These are phyloP conservation scores for Pseudocercospora pini-densiflorae DNA, from an alignment of 2,329 filamentous ascomycete genomes.

Conservation along the genomic window DNA sequence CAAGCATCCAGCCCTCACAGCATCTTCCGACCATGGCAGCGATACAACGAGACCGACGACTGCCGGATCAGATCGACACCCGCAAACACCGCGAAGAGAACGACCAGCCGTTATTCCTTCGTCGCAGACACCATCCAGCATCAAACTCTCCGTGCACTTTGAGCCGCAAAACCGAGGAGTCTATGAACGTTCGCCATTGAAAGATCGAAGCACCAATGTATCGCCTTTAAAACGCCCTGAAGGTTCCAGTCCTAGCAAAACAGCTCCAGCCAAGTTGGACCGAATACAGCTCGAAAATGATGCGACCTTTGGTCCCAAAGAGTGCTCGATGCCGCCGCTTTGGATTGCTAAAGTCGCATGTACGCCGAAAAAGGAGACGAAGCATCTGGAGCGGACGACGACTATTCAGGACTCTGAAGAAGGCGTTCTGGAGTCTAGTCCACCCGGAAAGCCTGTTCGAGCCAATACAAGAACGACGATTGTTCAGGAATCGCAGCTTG, in stretches of 20 bases:
- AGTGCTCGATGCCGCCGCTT: not conserved
- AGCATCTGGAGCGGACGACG: constrained; percentile 8
- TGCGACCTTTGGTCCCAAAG: not conserved
- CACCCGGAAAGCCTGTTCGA: not conserved
- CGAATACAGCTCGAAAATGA: not conserved
- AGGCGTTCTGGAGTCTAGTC: constrained; percentile 13
- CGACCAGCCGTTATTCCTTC: constrained; percentile 23
- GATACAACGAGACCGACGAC: constrained; percentile 23
- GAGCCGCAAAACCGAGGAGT: not conserved
- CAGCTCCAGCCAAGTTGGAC: not conserved
- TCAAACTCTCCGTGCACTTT: constrained; percentile 16
- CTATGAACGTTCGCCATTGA: constrained; percentile 24
- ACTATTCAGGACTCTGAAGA: constrained; percentile 26
- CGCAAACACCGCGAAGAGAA: constrained; percentile 20
- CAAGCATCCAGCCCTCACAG: not conserved
- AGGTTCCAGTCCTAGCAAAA: not conserved
- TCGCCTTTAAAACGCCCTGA: not conserved
- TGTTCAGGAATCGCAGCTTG: constrained; percentile 15
- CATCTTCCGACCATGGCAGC: constrained; percentile 11
- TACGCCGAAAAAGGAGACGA: constrained; percentile 18
- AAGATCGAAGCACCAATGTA: constrained; percentile 25
- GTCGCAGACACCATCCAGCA: constrained; percentile 27
- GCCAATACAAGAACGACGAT: not conserved
- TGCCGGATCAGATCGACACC: constrained; percentile 12
- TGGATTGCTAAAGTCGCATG: constrained; percentile 17